Evolutionary conservation across 148 eudicot species (phyloP).

Genomic region (Beta vulgaris): DNA sequence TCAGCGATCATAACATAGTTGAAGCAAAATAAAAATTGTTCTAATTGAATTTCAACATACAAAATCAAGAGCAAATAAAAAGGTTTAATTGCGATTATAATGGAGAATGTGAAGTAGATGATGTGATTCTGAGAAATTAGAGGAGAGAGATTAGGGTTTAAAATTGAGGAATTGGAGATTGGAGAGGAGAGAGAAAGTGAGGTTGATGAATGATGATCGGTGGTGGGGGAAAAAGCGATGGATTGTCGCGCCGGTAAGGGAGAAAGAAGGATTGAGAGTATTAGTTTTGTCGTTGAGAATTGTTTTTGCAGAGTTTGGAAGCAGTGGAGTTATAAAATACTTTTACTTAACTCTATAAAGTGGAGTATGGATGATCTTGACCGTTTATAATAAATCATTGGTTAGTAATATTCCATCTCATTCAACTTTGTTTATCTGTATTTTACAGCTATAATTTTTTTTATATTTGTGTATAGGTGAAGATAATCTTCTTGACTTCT

Average conservation of each 20-base stretch:
- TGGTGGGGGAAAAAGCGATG: not conserved
- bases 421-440: no score
- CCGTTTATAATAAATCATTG: no score
- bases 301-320: not conserved
- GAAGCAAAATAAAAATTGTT: no score
- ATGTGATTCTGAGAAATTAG: no score
- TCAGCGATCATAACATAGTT: conserved; percentile 5
- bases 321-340: no score
- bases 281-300: not conserved
- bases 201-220: not conserved
- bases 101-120: not conserved
- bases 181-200: not conserved
- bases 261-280: conserved; percentile 5
- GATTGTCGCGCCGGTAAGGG: conserved; percentile 19
- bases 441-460: no score
- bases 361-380: no score
- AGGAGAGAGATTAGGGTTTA: not conserved
- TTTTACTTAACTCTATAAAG: no score
- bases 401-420: no score
- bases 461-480: no score
- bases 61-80: not conserved
- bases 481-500: no score
- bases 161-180: not conserved
- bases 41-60: not conserved
- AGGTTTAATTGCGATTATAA: not conserved